A percentile compares a stretch with the other conserved stretches of the same genome.
Conservation (phyloP, 2,329 filamentous ascomycete genomes). For the Colletotrichum caudatum region DNA sequence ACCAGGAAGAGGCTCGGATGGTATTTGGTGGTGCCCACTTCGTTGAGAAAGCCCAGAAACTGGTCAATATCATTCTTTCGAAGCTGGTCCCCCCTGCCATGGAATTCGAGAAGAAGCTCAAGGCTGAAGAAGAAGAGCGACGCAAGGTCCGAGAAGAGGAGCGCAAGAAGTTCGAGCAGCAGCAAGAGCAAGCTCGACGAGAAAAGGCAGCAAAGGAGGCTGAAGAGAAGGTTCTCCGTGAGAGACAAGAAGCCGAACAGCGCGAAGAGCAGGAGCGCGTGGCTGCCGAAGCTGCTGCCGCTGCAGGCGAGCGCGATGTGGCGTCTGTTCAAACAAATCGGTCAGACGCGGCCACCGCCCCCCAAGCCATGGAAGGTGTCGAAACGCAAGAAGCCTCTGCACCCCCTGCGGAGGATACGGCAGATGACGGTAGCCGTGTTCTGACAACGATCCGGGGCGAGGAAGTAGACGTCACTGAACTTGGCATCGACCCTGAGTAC, state of each 20-base stretch:
- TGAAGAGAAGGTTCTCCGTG: slow-evolving; percentile 73
- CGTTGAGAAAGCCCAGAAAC: slow-evolving; percentile 75
- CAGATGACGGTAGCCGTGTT: slow-evolving; percentile 65
- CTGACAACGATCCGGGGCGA: slow-evolving; percentile 87
- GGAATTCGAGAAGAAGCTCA: slow-evolving; percentile 79
- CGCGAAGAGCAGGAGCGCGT: slow-evolving; percentile 71
- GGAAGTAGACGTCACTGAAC: slow-evolving; percentile 90
- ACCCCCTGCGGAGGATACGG: slow-evolving; percentile 48
- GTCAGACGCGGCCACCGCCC: slow-evolving; percentile 49
- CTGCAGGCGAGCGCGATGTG: slow-evolving; percentile 49
- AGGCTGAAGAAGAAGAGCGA: slow-evolving; percentile 68
- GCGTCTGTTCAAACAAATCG: slow-evolving; percentile 44
- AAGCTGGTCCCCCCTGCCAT: slow-evolving; percentile 86
- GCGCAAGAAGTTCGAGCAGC: slow-evolving; percentile 65
- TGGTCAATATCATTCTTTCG: slow-evolving; percentile 77
- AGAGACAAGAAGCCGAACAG: slow-evolving; percentile 79
- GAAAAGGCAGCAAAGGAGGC: slow-evolving; percentile 79
- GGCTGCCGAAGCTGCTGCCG: slow-evolving; percentile 68
- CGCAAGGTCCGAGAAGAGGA: slow-evolving; percentile 66
- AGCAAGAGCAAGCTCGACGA: slow-evolving; percentile 70
- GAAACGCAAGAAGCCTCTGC: slow-evolving; percentile 63
- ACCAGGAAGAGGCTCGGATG: slow-evolving; percentile 90
- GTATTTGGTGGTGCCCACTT: slow-evolving; percentile 76
- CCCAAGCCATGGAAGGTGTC: slow-evolving; percentile 81
- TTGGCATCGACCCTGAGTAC: slow-evolving; percentile 95